Evolutionary conservation across 257 asterid species (phyloP), one percentile per base, ranked within the genome.

Genomic region (Solanum pinnatisectum): DNA sequence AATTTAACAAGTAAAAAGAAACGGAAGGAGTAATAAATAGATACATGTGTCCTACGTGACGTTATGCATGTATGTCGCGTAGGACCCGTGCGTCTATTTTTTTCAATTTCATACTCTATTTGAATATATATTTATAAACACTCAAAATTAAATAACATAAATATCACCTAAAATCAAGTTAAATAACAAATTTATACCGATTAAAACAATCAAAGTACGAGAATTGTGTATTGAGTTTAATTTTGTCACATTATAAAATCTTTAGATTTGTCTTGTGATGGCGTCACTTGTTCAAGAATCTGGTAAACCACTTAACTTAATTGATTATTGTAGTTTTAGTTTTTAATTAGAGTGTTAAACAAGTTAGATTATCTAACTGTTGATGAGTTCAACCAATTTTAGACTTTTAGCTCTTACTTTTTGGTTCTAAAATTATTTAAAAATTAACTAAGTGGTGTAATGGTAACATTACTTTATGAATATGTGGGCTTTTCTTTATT

Each of bases 21-120:
- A 18, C n/a, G 0, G 0, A 52, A 46, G 10, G 10, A 18, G n/a
- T 44, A 44, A 6, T 56, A 56, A 20, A 20, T 56, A 18, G n/a
- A 7, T 56, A 56, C 1, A 56, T 0, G 16, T n/a, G 3, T n/a
- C 33, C 1, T 11, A n/a, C 0, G 8, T n/a, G 8, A n/a, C 0
- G 7, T n/a, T 25, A 2, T 65, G 30, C 3, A 5, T n/a, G 3
- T n/a, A 63, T 63, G 30, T n/a, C 14, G 25, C 5, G 15, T n/a
- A 63, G 10, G n/a, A 63, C 7, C 2, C 1, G 1, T n/a, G 8
- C 6, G 2, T 23, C 0, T 60, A 60, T 8, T 60, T 60, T 1
- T 60, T 60, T 22, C 8, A 23, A 60, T 60, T 22, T 23, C 3
- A 65, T 65, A 2, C 2, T 10, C 2, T 10, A 14, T 10, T 59